Evolutionary conservation across 2,329 filamentous ascomycete species (phyloP).

Genomic region (Phialemonium atrogriseum): DNA sequence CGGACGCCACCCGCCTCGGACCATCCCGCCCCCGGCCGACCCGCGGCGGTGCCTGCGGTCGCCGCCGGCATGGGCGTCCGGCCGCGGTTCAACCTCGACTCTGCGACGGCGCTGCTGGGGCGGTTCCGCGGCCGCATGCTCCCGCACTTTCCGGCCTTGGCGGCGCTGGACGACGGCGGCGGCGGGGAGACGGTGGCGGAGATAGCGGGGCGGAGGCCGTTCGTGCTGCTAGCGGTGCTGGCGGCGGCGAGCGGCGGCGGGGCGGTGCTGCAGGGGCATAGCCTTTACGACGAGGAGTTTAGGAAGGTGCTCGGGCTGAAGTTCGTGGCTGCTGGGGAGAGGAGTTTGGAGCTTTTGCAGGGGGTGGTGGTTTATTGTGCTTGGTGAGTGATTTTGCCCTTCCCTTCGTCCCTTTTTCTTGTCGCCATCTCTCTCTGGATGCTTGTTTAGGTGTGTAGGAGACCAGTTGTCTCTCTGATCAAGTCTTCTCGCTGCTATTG

Average conservation of each 20-base stretch:
- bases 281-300: constrained; percentile 49
- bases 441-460: no score
- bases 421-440: background rate
- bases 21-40: background rate
- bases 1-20: constrained; percentile 12
- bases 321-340: constrained; percentile 48
- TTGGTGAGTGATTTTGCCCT: constrained; percentile 32
- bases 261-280: constrained; percentile 43
- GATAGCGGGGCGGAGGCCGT: constrained; percentile 38
- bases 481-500: no score
- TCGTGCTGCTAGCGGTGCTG: constrained; percentile 45
- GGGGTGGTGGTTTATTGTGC: constrained; percentile 48
- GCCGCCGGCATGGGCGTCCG: constrained; percentile 30
- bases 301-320: constrained; percentile 47
- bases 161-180: constrained; percentile 28
- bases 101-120: constrained; percentile 35
- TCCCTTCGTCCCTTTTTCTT: background rate
- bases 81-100: constrained; percentile 46
- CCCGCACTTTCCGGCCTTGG: constrained; percentile 33
- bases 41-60: constrained; percentile 9
- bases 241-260: constrained; percentile 37
- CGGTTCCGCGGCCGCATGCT: constrained; percentile 34
- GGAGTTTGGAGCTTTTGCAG: constrained; percentile 47
- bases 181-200: constrained; percentile 31
- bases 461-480: no score